Evolutionary conservation across 768 basidiomycete species (phyloP).

Genomic region (Trametes meyenii): DNA sequence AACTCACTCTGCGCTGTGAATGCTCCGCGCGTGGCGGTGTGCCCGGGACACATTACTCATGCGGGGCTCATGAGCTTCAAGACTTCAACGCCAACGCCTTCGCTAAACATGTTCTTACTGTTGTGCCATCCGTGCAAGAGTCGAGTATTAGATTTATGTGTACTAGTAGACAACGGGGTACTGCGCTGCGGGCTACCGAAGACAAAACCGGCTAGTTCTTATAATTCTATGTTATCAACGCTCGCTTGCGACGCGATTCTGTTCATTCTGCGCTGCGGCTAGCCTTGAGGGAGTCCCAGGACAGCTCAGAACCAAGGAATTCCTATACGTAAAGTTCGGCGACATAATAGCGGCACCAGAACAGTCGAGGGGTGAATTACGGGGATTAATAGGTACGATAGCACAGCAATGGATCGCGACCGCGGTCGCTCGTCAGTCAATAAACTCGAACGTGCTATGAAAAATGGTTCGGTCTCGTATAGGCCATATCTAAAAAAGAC

Average conservation of each 20-base stretch:
- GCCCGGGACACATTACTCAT: background rate
- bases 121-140: background rate
- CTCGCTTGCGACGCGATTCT: too few species aligned
- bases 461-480: conserved; percentile 29
- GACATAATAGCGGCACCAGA: too few species aligned
- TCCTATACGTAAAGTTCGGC: too few species aligned
- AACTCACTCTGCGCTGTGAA: background rate
- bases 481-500: conserved; percentile 33
- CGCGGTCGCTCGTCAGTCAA: conserved; percentile 18
- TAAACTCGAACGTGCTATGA: conserved; percentile 35
- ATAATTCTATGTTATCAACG: too few species aligned
- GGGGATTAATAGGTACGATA: background rate
- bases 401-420: background rate
- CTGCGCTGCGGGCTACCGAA: background rate
- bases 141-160: background rate
- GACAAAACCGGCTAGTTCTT: too few species aligned
- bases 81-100: background rate
- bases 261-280: too few species aligned
- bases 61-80: background rate
- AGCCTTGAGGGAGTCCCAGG: too few species aligned
- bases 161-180: background rate
- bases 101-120: background rate
- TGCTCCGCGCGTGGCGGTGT: too few species aligned
- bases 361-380: too few species aligned
- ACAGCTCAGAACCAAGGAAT: too few species aligned